Evolutionary conservation across 768 basidiomycete genomes (phyloP), one percentile per base, ranked within the genome.

Genomic region (Lentinula guzmanii): DNA sequence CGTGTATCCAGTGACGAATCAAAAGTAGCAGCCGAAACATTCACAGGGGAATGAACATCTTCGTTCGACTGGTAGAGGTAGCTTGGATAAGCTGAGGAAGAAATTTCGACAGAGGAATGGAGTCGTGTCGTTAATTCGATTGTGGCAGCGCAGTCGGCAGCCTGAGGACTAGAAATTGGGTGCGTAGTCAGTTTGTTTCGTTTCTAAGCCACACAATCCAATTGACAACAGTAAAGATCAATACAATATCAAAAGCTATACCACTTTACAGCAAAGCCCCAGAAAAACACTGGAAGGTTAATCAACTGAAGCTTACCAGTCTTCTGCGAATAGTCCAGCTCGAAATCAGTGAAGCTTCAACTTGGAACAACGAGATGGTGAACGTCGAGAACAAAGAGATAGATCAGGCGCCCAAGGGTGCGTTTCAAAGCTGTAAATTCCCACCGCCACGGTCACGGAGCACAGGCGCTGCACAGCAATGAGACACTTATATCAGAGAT

Each of bases 41-140:
- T 86, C 75, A 88, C 71, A 75, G 73, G 63, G 57, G 63, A 64
- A 55, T 62, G 71, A 65, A 78, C 72, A 76, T 83, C 83, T 81
- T 86, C 73, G 75, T 79, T 74, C 68, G 68, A 63, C 58, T 66
- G 68, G 60, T 66, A 68, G 61, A 64, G 65, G 64, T 65, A 69
- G 62, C 70, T 76, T 67, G 68, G 72, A 69, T 73, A 65, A 62
- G 72, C 67, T 70, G 69, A 70, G 74, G 77, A 69, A 62, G 79
- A 71, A 86, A 87, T 88, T 68, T 84, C 79, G 78, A 48, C 5
- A 10, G 21, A 11, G 7, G 18, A 21, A 48, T 43, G 65, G 70
- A 35, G 68, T 70, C 8, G 45, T 64, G 68, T 65, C 62, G 62
- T n/a, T 66, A 62, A 62, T 45, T 24, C 43, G 67, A 64, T 63